Percentiles rank a stretch among this genome's conserved stretches.
Conservation (phyloP, 2,329 filamentous ascomycete species). For the Neobulgaria alba region DNA sequence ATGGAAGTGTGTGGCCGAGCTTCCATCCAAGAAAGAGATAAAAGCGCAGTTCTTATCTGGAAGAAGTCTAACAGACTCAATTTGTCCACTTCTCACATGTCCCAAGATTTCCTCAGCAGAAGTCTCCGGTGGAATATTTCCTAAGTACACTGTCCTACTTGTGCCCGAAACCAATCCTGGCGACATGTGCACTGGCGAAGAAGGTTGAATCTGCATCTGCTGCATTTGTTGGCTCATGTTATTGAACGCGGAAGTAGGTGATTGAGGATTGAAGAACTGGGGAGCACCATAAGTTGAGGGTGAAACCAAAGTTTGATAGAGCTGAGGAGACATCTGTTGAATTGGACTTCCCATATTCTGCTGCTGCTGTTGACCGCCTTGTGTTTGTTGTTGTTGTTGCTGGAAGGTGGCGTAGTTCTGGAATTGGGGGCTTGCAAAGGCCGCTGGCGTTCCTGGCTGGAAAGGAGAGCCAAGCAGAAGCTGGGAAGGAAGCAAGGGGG, state of each 20-base stretch:
- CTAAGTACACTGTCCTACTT: slow-evolving; percentile 92
- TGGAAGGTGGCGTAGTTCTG: slow-evolving; percentile 74
- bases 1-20: slow-evolving; percentile 97
- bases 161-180: slow-evolving; percentile 81
- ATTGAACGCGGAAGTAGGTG: slow-evolving; percentile 69
- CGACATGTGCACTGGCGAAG: slow-evolving; percentile 66
- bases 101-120: slow-evolving; percentile 92
- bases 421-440: slow-evolving; percentile 88
- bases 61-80: slow-evolving; percentile 94
- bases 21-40: slow-evolving; percentile 96
- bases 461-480: slow-evolving; percentile 92
- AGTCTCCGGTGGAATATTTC: slow-evolving; percentile 97
- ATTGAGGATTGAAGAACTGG: slow-evolving; percentile 79
- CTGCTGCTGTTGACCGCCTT: slow-evolving; percentile 46
- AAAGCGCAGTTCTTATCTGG: slow-evolving; percentile 99
- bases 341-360: slow-evolving; percentile 64
- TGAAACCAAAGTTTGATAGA: slow-evolving; percentile 79
- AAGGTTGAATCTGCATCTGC: slow-evolving; percentile 45
- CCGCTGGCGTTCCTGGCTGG: slow-evolving; percentile 84
- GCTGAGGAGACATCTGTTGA: slow-evolving; percentile 70
- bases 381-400: slow-evolving; percentile 44
- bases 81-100: slow-evolving; percentile 93
- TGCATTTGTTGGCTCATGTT: slow-evolving; percentile 35
- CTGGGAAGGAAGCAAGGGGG: slow-evolving; percentile 87
- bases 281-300: slow-evolving; percentile 74